Percentiles rank a stretch among this genome's conserved stretches.
These are phyloP conservation scores for Yamadazyma takamatsuzukensis DNA, from an alignment of 805 yeast species.

Conservation along the genomic window DNA sequence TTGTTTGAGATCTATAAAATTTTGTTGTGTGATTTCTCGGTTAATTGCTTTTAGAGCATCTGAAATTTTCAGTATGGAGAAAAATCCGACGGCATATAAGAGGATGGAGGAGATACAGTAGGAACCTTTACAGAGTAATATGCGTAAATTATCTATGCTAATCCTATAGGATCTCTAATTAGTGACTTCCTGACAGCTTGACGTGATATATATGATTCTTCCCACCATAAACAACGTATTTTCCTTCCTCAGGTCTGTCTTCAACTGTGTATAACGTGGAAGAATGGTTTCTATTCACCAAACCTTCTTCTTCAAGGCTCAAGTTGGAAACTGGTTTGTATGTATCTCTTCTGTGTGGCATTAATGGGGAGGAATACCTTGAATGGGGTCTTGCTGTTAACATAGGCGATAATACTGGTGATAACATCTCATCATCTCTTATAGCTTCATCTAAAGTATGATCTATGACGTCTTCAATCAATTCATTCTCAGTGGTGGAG, in stretches of 20 bases:
- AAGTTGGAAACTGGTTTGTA: constrained; percentile 5
- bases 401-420: constrained; percentile 47
- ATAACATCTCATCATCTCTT: constrained; percentile 39
- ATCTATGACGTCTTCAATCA: constrained; percentile 45
- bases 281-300: constrained; percentile 12
- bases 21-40: no score
- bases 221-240: constrained; percentile 10
- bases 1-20: no score
- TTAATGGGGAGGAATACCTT: constrained; percentile 9
- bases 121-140: no score
- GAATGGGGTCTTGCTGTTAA: constrained; percentile 14
- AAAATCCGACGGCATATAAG: no score
- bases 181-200: constrained; percentile 8
- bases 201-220: constrained; percentile 13
- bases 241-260: constrained; percentile 1
- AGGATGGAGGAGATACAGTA: no score
- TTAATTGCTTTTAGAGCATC: no score
- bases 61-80: no score
- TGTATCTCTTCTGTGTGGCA: constrained; percentile 7
- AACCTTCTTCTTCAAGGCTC: constrained; percentile 11
- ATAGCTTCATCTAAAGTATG: constrained; percentile 48
- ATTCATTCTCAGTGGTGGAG: constrained; percentile 40
- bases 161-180: no score
- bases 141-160: no score
- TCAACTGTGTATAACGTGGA: constrained; percentile 9